A percentile compares a stretch with the other conserved stretches of the same genome.
phyloP scores from a whole-genome alignment of 495 filamentous ascomycete species.

The Penicillium taxi region DNA sequence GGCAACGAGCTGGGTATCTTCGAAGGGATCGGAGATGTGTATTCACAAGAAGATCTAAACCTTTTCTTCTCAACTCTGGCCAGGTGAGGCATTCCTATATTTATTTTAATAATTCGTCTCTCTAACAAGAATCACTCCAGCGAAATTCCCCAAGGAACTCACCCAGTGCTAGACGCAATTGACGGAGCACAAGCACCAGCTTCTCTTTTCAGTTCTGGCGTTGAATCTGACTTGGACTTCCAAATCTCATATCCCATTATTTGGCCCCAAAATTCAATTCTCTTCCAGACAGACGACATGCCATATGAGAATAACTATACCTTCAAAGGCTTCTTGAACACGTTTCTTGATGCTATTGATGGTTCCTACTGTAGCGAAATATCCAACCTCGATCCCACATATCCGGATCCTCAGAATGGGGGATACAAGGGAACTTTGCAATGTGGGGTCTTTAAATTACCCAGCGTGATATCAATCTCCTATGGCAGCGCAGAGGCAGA shows the following conservation, averaged over 20 bases:
- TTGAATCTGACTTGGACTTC: constrained; percentile 47
- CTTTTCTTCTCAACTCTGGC: constrained; percentile 45
- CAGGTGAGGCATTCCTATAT: constrained; percentile 7
- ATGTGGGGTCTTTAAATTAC: constrained; percentile 53
- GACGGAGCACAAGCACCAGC: constrained; percentile 37
- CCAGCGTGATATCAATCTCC: constrained; percentile 54
- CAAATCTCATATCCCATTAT: constrained; percentile 45
- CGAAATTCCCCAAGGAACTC: constrained; percentile 30
- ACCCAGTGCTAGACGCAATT: constrained; percentile 33
- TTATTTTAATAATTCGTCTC: neutral
- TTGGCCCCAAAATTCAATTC: constrained; percentile 50
- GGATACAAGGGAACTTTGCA: constrained; percentile 51
- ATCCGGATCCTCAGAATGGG: constrained; percentile 44
- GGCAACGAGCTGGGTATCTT: constrained; percentile 42
- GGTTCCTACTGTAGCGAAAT: constrained; percentile 46
- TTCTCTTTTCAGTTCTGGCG: constrained; percentile 21
- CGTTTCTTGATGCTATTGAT: constrained; percentile 54
- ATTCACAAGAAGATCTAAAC: constrained; percentile 50
- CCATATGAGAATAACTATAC: constrained; percentile 39
- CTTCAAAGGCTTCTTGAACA: constrained; percentile 31
- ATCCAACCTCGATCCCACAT: constrained; percentile 40
- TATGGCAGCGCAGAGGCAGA: constrained; percentile 48
- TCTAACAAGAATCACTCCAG: constrained; percentile 9
- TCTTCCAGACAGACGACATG: constrained; percentile 54
- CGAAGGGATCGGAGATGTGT: constrained; percentile 33